Base-by-base conservation (phyloP, 2,329 filamentous ascomycete species). In the Annulohypoxylon truncatum region DNA sequence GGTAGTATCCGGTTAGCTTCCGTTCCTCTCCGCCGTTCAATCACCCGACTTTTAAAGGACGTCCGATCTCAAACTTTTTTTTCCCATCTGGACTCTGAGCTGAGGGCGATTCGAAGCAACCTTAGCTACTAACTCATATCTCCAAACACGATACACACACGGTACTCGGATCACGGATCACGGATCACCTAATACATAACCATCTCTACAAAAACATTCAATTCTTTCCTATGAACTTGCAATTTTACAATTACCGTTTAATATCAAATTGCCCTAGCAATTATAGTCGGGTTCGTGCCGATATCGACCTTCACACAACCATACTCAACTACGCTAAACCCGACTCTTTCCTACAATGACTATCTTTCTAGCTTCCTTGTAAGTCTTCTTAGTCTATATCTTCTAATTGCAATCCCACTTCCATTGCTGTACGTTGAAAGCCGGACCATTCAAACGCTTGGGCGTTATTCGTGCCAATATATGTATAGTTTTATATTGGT, bases 361-460 rank as follows among this genome's bases (percentile, higher is more conserved):
- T 10, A 80, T 84, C 70, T 85, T 85, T 66, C 78, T 86, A 66
- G 83, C 81, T 64, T 83, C 82, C n/a, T 75, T 83, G 81, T 83
- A 77, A 79, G 81, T 78, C 4, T 29, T 6, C 4, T 10, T 24
- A 2, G 7, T 70, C 24, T 56, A 66, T 46, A n/a, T 38, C 22
- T 5, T 33, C 31, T 26, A 31, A 35, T 28, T 47, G 3, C 5
- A 38, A 4, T n/a, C 9, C n/a, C 15, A 3, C 29, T 53, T 8
- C 13, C 26, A 28, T 33, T 18, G 20, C 22, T 10, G 18, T 3
- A 24, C 20, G 28, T 55, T 24, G 10, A 44, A 33, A 24, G 52
- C 6, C 18, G 22, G 12, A 4, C 29, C 35, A 42, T 54, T 50
- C 12, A n/a, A 18, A 22, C 35, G 7, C 47, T 47, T 33, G 33